Evolutionary conservation across 352 stramenopile species (phyloP), one percentile per base, ranked within the genome.

Genomic region (Pythium graminicola): DNA sequence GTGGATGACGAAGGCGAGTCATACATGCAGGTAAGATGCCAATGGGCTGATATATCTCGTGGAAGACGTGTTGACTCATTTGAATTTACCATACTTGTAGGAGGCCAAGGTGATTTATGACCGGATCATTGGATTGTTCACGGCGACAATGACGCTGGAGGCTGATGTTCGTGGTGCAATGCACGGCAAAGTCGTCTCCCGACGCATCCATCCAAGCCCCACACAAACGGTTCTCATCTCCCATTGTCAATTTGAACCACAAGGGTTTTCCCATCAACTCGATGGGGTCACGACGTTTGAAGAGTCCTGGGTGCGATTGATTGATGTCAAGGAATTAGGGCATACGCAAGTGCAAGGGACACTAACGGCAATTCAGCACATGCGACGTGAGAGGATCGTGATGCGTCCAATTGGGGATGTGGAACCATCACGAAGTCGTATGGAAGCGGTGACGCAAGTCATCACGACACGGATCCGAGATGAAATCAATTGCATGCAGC

Each of bases 331-430:
- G 14, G 6, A 20, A 4, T 23, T 49, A 5, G 54, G 54, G 22
- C 54, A 62, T 27, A 39, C 38, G 31, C 46, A 47, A 6, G 7
- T 62, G 28, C 27, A 16, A 3, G 22, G 40, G 39, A 31, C 54
- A 20, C 47, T 62, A 9, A 50, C 46, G 1, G 46, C 51, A 13
- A 28, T 62, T 10, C 54, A 62, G 46, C 54, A 56, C 46, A 31
- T 62, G 4, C 46, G 40, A 1, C 36, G 54, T 6, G 19, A n/a
- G 2, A 22, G 22, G 0, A 54, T 62, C 27, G 23, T 16, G 17
- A 20, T 36, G 31, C 31, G 8, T 36, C 31, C 31, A 36, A 14
- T 14, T 36, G 8, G 8, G 31, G 8, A 36, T 14, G 9, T 14
- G 31, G 8, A 36, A 36, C 31, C 8, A 36, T 36, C 31, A 36